Evolutionary conservation across 108 stramenopile species (phyloP).

Genomic region (Nitzschia sp.): DNA sequence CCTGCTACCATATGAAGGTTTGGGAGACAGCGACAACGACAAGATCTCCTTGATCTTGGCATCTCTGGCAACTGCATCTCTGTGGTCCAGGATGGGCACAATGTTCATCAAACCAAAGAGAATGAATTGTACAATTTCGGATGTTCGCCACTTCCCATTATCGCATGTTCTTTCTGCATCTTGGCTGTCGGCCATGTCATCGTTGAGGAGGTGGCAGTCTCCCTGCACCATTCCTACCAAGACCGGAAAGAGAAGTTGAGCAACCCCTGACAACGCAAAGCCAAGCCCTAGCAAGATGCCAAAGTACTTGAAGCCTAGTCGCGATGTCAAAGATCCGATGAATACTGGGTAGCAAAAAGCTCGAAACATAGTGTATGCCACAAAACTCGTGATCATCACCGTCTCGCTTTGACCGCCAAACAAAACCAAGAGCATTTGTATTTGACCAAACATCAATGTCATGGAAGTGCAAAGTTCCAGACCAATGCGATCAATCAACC

Average conservation of each 20-base stretch:
- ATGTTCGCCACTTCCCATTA: slow-evolving; percentile 13
- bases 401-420: slow-evolving; percentile 4
- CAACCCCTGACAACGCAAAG: slow-evolving; percentile 44
- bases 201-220: slow-evolving; percentile 15
- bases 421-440: slow-evolving; percentile 40
- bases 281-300: slow-evolving; percentile 57
- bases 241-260: slow-evolving; percentile 28
- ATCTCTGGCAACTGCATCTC: not conserved
- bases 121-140: slow-evolving; percentile 15
- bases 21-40: not conserved
- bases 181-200: not conserved
- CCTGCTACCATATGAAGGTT: not conserved
- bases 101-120: slow-evolving; percentile 2
- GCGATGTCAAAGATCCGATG: slow-evolving; percentile 47
- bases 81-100: slow-evolving; percentile 20
- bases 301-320: slow-evolving; percentile 67
- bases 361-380: slow-evolving; percentile 49
- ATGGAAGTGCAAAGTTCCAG: slow-evolving; percentile 32
- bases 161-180: not conserved
- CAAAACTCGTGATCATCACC: slow-evolving; percentile 34
- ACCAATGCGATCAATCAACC: slow-evolving; percentile 47
- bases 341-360: slow-evolving; percentile 52
- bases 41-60: slow-evolving; percentile 4
- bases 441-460: slow-evolving; percentile 36
- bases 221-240: slow-evolving; percentile 21